These are phyloP conservation scores for Tricholoma bakamatsutake DNA, from an alignment of 768 basidiomycete genomes.

Conservation along the genomic window DNA sequence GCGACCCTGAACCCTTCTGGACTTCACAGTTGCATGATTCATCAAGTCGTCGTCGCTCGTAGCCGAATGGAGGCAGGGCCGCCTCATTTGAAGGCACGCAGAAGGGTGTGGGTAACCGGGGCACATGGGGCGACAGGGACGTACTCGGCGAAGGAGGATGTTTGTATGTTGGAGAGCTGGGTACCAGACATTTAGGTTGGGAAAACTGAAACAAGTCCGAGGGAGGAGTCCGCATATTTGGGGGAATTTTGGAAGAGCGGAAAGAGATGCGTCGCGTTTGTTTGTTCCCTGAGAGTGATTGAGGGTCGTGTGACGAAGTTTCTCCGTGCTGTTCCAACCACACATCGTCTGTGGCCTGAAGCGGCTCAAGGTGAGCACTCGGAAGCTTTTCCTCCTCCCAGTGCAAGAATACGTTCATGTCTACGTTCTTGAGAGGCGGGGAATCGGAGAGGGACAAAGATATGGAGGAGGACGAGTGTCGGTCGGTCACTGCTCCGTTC, in stretches of 20 bases:
- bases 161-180: neutral
- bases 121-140: neutral
- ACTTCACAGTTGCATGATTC: neutral
- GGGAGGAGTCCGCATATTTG: constrained; percentile 11
- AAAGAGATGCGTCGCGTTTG: constrained; percentile 8
- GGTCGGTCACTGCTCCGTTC: neutral
- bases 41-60: constrained; percentile 2
- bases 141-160: neutral
- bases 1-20: neutral
- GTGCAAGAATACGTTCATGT: neutral
- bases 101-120: neutral
- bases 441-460: neutral
- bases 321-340: neutral
- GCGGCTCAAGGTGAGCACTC: neutral
- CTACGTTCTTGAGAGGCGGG: neutral
- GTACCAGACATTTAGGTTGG: neutral
- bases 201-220: constrained; percentile 5
- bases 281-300: neutral
- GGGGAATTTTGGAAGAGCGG: neutral
- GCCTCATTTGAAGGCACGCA: constrained; percentile 1
- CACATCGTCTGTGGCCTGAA: neutral
- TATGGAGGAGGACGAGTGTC: neutral
- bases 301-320: neutral
- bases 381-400: constrained; percentile 3
- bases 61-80: constrained; percentile 5